A percentile compares a stretch with the other conserved stretches of the same genome.
Conservation (phyloP, 192 early-diverging fungal species). For the Piromyces finnis region DNA sequence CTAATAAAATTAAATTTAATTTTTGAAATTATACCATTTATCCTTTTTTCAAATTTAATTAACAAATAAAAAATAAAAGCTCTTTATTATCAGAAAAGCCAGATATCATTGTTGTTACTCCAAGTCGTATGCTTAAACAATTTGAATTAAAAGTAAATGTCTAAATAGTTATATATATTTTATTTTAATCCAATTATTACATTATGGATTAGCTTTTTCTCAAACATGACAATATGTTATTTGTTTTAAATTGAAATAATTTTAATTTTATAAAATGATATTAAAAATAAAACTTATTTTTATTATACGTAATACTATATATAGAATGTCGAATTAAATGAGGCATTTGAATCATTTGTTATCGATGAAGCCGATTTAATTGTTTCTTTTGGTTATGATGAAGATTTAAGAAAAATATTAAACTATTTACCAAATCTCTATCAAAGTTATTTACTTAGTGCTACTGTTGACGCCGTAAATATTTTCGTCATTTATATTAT, state of each 20-base stretch:
- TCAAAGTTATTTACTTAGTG: constrained; percentile 86
- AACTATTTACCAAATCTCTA: constrained; percentile 64
- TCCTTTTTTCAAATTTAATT: too few species aligned
- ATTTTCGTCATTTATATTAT: too few species aligned
- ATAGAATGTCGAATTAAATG: constrained; percentile 24
- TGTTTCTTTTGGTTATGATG: constrained; percentile 81
- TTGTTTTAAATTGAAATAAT: too few species aligned
- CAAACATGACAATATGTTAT: too few species aligned
- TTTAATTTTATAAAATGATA: too few species aligned
- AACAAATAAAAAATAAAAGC: constrained; percentile 19
- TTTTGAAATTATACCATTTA: too few species aligned
- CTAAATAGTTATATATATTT: not conserved
- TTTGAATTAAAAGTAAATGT: constrained; percentile 33
- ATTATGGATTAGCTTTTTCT: too few species aligned
- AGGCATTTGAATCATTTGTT: constrained; percentile 60
- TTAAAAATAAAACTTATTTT: too few species aligned
- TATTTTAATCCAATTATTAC: too few species aligned
- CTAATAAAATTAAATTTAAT: too few species aligned
- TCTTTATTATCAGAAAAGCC: constrained; percentile 65
- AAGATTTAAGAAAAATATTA: constrained; percentile 64
- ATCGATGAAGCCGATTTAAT: constrained; percentile 96
- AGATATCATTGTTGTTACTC: constrained; percentile 79
- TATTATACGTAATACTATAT: too few species aligned
- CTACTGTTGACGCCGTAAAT: constrained; percentile 56
- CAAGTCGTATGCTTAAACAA: constrained; percentile 59